Base-by-base conservation (phyloP, 164 flowering plant species). In the Berberis vulgaris region DNA sequence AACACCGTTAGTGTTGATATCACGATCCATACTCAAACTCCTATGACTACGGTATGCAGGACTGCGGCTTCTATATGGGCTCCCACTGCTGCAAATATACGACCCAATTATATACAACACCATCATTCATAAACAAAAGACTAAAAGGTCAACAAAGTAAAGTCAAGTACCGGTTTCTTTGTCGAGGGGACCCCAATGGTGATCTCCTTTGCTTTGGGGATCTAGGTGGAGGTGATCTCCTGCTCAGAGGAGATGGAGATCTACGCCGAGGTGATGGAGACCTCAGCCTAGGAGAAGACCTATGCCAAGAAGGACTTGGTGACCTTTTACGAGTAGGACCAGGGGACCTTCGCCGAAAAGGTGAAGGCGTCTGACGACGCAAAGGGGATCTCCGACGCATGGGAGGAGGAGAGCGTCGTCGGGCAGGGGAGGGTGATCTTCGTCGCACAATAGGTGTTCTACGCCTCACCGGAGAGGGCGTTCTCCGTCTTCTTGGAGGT, bases 111-210 rank as follows among this genome's bases (percentile, higher is more conserved):
- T 42, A 49, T 64, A 49, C 38, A 43, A 7, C 8, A n/a, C 12
- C 11, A 11, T 2, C 12, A 44, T 3, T 41, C 6, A 50, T 56
- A 49, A 49, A 54, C 8, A 60, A 41, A 44, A 60, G 26, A 41
- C 12, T 41, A 38, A 39, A 45, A 49, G 13, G 44, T 7, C 52
- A 49, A 46, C 26, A 1, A 55, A 7, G 6, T 49, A 46, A 43
- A 12, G 38, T 12, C 55, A 57, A 52, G 39, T 77, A 86, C 95
- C 88, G 76, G 43, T 60, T 67, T 71, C 77, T 74, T 71, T 71
- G 78, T 61, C 67, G 67, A 43, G 81, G 77, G 12, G 87, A 76
- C 49, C 58, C 75, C 40, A 69, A 26, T 40, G 84, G 87, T 43
- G 87, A 83, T 10, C 67, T 62, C 4, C 67, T 65, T 38, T n/a